Conservation (phyloP, 805 yeast species). For the Starmerella stellata region DNA sequence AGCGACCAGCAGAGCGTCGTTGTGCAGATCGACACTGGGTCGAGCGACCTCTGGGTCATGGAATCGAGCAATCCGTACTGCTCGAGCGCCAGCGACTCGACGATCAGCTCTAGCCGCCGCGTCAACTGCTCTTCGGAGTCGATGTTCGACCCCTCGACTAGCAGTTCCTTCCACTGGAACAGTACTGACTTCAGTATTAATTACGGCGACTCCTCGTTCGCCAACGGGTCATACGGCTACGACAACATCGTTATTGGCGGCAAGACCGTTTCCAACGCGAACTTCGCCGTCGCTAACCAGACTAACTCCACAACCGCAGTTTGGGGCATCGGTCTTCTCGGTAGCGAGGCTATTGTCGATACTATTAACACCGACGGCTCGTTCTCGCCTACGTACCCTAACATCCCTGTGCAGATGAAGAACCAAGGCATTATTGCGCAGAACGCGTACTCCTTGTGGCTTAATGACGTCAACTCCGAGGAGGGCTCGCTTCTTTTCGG, state of each 20-base stretch:
- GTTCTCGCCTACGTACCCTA: conserved; percentile 18
- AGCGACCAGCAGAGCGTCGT: conserved; percentile 35
- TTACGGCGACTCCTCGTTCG: conserved; percentile 32
- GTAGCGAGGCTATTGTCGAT: conserved; percentile 24
- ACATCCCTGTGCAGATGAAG: conserved; percentile 24
- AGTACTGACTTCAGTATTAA: conserved; percentile 15
- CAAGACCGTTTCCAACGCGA: conserved; percentile 32
- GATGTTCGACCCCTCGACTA: conserved; percentile 16
- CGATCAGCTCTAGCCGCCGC: conserved; percentile 1
- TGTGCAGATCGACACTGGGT: conserved; percentile 56
- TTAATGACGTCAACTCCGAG: conserved; percentile 22
- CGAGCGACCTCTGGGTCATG: conserved; percentile 55
- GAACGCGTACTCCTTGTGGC: conserved; percentile 31
- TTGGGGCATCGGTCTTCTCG: conserved; percentile 24
- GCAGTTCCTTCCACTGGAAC: conserved; percentile 14
- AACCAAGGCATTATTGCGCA: conserved; percentile 27
- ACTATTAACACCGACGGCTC: conserved; percentile 8
- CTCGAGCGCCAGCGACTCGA: conserved; percentile 5
- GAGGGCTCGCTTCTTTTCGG: conserved; percentile 29
- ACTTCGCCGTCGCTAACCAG: conserved; percentile 57
- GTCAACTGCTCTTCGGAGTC: conserved; percentile 16
- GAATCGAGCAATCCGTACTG: conserved; percentile 31
- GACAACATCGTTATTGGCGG: conserved; percentile 43
- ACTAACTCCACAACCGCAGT: conserved; percentile 48
- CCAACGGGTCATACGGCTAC: conserved; percentile 40